A percentile compares a stretch with the other conserved stretches of the same genome.
Evolutionary conservation across 73 alveolate species (phyloP).

Genomic region (Stentor roeselii): DNA sequence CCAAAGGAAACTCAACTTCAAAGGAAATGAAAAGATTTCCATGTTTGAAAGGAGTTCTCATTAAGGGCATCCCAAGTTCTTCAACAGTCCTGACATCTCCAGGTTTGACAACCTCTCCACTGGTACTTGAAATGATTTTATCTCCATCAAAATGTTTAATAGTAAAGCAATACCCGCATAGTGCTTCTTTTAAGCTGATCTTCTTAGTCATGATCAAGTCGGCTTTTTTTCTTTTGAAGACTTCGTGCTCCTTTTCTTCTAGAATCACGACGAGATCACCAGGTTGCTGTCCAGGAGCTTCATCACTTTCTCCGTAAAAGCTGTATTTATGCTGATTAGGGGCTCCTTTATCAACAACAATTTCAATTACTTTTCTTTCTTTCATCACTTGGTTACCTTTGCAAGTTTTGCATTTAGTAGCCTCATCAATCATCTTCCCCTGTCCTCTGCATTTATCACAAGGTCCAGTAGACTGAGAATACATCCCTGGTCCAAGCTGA

Average conservation of each 20-base stretch:
- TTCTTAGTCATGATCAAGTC: constrained; percentile 78
- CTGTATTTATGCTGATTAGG: constrained; percentile 81
- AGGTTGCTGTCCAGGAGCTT: constrained; percentile 65
- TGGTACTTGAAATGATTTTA: constrained; percentile 65
- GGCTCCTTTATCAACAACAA: constrained; percentile 82
- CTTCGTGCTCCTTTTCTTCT: constrained; percentile 68
- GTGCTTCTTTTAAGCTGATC: constrained; percentile 82
- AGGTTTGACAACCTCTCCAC: constrained; percentile 92
- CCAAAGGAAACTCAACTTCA: constrained; percentile 76
- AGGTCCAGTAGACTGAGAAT: constrained; percentile 58
- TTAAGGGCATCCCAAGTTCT: constrained; percentile 86
- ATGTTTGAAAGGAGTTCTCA: constrained; percentile 61
- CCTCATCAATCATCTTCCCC: constrained; percentile 69
- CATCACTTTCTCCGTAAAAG: constrained; percentile 75
- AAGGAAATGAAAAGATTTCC: constrained; percentile 84
- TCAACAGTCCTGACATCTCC: constrained; percentile 74
- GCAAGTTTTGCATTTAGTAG: constrained; percentile 88
- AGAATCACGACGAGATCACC: constrained; percentile 73
- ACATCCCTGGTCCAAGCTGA: constrained; percentile 78
- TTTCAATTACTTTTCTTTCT: constrained; percentile 55
- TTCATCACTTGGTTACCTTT: constrained; percentile 67
- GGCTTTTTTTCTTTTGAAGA: constrained; percentile 87
- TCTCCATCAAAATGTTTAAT: constrained; percentile 83
- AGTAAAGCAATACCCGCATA: constrained; percentile 73
- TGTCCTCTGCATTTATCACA: constrained; percentile 91